A percentile compares a stretch with the other conserved stretches of the same genome.
These are phyloP conservation scores for Hirsutella minnesotensis DNA, from an alignment of 2,329 filamentous ascomycete species.

Conservation along the genomic window DNA sequence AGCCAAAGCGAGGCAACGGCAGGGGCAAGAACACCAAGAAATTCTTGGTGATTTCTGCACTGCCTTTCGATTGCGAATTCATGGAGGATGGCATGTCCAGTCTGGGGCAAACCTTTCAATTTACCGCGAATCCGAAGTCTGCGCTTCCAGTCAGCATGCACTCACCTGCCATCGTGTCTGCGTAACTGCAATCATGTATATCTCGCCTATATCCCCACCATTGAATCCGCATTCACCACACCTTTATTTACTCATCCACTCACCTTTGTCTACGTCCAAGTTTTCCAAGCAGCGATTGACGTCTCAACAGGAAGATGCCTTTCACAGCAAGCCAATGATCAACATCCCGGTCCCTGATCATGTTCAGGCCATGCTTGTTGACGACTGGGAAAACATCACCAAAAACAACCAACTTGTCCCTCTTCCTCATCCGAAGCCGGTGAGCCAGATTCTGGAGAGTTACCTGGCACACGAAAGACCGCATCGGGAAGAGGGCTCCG, in stretches of 20 bases:
- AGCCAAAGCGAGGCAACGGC: background rate
- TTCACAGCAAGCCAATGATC: conserved; percentile 73
- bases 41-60: too few species aligned
- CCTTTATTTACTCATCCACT: too few species aligned
- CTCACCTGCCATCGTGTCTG: too few species aligned
- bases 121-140: too few species aligned
- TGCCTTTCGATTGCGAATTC: too few species aligned
- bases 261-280: too few species aligned
- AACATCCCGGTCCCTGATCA: conserved; percentile 79
- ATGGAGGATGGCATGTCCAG: too few species aligned
- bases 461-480: conserved; percentile 62
- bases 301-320: conserved; percentile 65
- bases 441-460: conserved; percentile 66
- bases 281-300: conserved; percentile 8
- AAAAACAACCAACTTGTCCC: conserved; percentile 87
- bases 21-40: background rate
- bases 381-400: conserved; percentile 98
- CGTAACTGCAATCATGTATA: too few species aligned
- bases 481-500: conserved; percentile 51
- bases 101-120: too few species aligned
- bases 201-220: too few species aligned
- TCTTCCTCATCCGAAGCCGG: conserved; percentile 65
- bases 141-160: too few species aligned
- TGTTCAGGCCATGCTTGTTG: conserved; percentile 84
- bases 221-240: too few species aligned